Evolutionary conservation across 2,329 filamentous ascomycete species (phyloP).

Genomic region (Raffaelea deltoideospora): DNA sequence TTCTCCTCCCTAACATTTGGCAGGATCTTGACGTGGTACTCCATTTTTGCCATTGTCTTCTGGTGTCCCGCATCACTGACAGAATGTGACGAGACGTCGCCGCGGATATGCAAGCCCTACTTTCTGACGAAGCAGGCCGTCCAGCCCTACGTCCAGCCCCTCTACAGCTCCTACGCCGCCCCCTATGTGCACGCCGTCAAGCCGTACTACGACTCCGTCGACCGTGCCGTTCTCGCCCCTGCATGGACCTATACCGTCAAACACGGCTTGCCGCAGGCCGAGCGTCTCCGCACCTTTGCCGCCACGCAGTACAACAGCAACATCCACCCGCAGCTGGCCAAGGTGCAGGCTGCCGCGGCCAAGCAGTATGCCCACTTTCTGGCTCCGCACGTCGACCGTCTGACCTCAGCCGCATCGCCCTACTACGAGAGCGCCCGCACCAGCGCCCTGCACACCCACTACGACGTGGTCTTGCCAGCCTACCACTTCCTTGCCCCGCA

Average conservation of each 20-base stretch:
- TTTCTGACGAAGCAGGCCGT: conserved; percentile 47
- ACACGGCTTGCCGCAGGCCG: conserved; percentile 60
- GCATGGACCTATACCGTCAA: conserved; percentile 49
- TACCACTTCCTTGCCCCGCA: conserved; percentile 53
- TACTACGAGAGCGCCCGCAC: conserved; percentile 55
- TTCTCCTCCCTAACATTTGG: not conserved
- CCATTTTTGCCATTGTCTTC: conserved; percentile 65
- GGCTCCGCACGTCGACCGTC: conserved; percentile 57
- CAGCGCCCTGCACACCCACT: conserved; percentile 52
- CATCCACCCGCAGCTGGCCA: conserved; percentile 58
- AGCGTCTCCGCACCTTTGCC: conserved; percentile 50
- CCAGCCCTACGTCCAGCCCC: conserved; percentile 64
- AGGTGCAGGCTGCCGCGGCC: conserved; percentile 44
- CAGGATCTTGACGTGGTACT: conserved; percentile 75
- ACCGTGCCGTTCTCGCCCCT: conserved; percentile 54
- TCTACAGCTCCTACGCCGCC: conserved; percentile 71
- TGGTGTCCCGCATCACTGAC: conserved; percentile 61
- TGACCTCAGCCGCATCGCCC: conserved; percentile 42
- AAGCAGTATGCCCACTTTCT: conserved; percentile 55
- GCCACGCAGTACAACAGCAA: conserved; percentile 64
- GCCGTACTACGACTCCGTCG: conserved; percentile 55
- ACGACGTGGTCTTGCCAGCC: conserved; percentile 58
- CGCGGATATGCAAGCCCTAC: conserved; percentile 74
- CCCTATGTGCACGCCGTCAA: conserved; percentile 64
- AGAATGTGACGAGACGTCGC: conserved; percentile 52